These are phyloP conservation scores for Plenodomus lindquistii DNA, from an alignment of 2,329 filamentous ascomycete genomes.

Conservation along the genomic window DNA sequence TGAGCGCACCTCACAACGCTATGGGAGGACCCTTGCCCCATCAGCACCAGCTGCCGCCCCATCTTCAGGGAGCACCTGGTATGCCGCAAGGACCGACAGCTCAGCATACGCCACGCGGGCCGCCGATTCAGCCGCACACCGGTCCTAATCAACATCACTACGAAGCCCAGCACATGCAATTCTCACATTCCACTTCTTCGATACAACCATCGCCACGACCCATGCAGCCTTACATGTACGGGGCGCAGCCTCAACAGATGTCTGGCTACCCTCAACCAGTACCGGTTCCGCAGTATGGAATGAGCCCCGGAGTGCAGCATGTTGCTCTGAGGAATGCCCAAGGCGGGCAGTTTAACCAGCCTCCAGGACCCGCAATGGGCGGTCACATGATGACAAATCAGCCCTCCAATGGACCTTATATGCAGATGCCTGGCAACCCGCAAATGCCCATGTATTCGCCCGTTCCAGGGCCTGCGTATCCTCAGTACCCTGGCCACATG, in stretches of 20 bases:
- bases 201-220: conserved; percentile 80
- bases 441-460: conserved; percentile 84
- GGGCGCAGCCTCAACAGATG: conserved; percentile 61
- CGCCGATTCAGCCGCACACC: conserved; percentile 75
- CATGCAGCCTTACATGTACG: conserved; percentile 71
- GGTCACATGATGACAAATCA: conserved; percentile 80
- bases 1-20: conserved; percentile 66
- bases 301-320: conserved; percentile 70
- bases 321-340: conserved; percentile 74
- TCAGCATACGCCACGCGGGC: conserved; percentile 76
- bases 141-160: conserved; percentile 69
- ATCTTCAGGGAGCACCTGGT: conserved; percentile 73
- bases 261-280: conserved; percentile 52
- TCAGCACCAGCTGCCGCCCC: conserved; percentile 81
- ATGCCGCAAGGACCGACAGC: conserved; percentile 71
- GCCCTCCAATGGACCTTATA: conserved; percentile 68
- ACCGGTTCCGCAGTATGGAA: conserved; percentile 72
- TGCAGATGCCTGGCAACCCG: conserved; percentile 68
- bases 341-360: conserved; percentile 73
- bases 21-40: conserved; percentile 70
- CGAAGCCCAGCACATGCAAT: conserved; percentile 85
- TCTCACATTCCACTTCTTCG: conserved; percentile 81
- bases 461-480: conserved; percentile 67
- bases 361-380: conserved; percentile 72
- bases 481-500: conserved; percentile 57